These are phyloP conservation scores for Cinchona pubescens DNA, from an alignment of 257 asterid species.

Conservation along the genomic window DNA sequence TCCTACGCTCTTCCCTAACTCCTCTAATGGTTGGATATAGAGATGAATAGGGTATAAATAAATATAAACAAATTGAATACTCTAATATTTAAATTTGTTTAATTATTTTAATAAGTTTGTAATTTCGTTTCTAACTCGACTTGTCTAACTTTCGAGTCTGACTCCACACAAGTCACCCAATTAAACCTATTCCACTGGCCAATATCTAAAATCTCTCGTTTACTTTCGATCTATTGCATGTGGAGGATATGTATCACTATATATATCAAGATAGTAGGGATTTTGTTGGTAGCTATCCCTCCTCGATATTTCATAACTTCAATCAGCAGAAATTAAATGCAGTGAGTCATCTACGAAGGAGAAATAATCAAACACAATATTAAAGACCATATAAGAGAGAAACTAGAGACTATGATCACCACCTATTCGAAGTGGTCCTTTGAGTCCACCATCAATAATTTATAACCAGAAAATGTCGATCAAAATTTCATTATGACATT, in stretches of 20 bases:
- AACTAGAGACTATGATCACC: constrained; percentile 3
- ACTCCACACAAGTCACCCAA: neutral
- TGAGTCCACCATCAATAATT: constrained; percentile 1
- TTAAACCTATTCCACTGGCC: neutral
- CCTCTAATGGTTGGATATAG: too few species aligned
- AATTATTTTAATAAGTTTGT: too few species aligned
- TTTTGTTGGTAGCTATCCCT: neutral
- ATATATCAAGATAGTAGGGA: neutral
- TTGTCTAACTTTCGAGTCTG: too few species aligned
- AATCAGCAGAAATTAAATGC: neutral
- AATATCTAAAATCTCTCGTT: neutral
- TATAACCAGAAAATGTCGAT: constrained; percentile 1
- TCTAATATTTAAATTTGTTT: too few species aligned
- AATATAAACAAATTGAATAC: too few species aligned
- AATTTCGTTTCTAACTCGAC: too few species aligned
- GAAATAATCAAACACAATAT: neutral
- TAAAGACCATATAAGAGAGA: neutral
- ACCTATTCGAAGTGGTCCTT: constrained; percentile 18
- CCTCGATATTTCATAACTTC: neutral
- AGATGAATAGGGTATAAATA: too few species aligned
- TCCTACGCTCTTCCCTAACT: too few species aligned
- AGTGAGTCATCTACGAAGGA: neutral
- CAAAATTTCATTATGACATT: constrained; percentile 11
- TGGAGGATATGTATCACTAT: neutral
- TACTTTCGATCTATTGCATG: neutral